Base-by-base conservation (phyloP, 176 grass and related monocot species). In the Bonia amplexicaulis region DNA sequence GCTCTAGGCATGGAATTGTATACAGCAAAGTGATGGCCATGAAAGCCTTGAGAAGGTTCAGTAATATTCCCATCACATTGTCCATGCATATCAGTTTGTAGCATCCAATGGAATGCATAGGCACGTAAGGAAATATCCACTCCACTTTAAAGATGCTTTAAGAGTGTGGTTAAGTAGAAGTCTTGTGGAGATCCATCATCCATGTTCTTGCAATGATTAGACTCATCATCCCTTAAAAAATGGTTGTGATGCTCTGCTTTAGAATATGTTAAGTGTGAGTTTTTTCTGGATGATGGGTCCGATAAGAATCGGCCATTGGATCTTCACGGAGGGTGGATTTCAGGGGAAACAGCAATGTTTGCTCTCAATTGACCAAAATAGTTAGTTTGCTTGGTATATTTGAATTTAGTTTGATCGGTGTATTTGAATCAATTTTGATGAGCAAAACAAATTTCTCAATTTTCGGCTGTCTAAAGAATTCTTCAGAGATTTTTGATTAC, bases 161-260 rank as follows among this genome's bases (percentile, higher is more conserved):
- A 20, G 73, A 65, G 66, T 65, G 86, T 88, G 66, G 58, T 84
- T 64, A 84, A 88, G 45, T 88, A 78, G 66, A 88, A 54, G 66
- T 41, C 55, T 78, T 64, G 74, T 65, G 55, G 80, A 40, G 19
- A 83, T 44, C 58, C 35, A 88, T 54, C 66, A 78, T 42, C 31
- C 86, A 84, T 88, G 66, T 84, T 88, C 65, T 44, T 84, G 80
- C 19, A 60, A 87, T 82, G 73, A 83, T 88, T 78, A 54, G 73
- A 9, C 73, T 44, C 73, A 71, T 77, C 52, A 69, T 51, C 80
- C 63, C 52, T 2, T 69, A 11, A 42, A 59, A 77, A 48, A n/a
- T 45, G 58, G 17, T 25, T 60, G 14, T 15, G 16, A 12, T 25
- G 9, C 62, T 69, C 74, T 42, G 5, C 47, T 68, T 35, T 57